phyloP scores from a whole-genome alignment of 345 rosid genomes.

The Gynandropsis gynandra region DNA sequence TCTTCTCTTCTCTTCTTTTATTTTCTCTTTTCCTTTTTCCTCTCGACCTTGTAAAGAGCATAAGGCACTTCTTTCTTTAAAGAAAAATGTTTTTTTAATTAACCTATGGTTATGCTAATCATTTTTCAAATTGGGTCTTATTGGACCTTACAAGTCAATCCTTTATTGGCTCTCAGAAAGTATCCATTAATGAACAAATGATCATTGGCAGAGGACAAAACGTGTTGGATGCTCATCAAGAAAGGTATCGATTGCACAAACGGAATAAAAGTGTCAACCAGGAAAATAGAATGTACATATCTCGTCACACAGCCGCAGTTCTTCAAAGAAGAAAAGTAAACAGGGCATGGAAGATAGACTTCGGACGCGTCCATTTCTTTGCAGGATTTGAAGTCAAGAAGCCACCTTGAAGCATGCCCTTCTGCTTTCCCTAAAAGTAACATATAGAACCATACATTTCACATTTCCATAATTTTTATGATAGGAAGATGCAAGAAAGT shows the following conservation, averaged over 20 bases:
- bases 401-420: slow-evolving; percentile 39
- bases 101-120: too few relatives aligned
- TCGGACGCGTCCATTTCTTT: slow-evolving; percentile 35
- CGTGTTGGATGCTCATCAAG: slow-evolving; percentile 34
- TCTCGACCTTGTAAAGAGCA: too few relatives aligned
- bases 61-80: too few relatives aligned
- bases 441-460: slow-evolving; percentile 1
- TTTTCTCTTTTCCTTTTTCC: too few relatives aligned
- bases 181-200: slow-evolving; percentile 18
- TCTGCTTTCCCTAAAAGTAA: slow-evolving; percentile 38
- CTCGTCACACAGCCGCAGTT: slow-evolving; percentile 15
- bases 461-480: slow-evolving; percentile 2
- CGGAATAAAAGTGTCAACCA: slow-evolving; percentile 16
- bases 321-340: slow-evolving; percentile 71
- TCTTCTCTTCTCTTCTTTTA: too few relatives aligned
- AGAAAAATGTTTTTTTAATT: too few relatives aligned
- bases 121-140: too few relatives aligned
- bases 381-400: slow-evolving; percentile 32
- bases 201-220: slow-evolving; percentile 22
- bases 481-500: neutral
- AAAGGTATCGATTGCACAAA: slow-evolving; percentile 30
- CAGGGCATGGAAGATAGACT: slow-evolving; percentile 64
- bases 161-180: slow-evolving; percentile 7
- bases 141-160: too few relatives aligned
- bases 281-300: slow-evolving; percentile 20